Evolutionary conservation across 169 alveolate genomes (phyloP).

Genomic region (Cryptosporidium parvum): DNA sequence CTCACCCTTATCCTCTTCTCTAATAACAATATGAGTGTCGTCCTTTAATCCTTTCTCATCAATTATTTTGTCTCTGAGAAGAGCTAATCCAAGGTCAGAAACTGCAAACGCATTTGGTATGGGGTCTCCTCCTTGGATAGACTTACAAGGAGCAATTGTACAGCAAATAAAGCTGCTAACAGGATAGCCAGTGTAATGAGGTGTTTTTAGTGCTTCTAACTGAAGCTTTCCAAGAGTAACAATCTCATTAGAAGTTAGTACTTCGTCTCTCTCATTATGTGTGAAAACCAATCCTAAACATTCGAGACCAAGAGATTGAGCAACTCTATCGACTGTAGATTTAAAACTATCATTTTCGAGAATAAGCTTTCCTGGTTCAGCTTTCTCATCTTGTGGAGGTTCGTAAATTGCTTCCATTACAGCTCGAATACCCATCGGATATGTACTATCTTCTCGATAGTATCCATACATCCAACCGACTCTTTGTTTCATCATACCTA

Average conservation of each 20-base stretch:
- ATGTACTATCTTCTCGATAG: constrained; percentile 96
- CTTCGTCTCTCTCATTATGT: constrained; percentile 93
- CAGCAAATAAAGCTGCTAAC: constrained; percentile 85
- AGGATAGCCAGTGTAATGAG: constrained; percentile 88
- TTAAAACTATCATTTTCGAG: constrained; percentile 79
- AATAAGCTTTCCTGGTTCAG: constrained; percentile 72
- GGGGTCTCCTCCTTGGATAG: constrained; percentile 83
- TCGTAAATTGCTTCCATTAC: constrained; percentile 97
- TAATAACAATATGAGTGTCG: constrained; percentile 77
- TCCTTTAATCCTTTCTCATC: constrained; percentile 79
- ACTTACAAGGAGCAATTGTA: constrained; percentile 87
- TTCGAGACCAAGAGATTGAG: constrained; percentile 93
- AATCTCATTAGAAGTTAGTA: constrained; percentile 94
- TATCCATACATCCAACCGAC: constrained; percentile 98
- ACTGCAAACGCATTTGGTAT: constrained; percentile 89
- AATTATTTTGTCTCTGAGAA: constrained; percentile 81
- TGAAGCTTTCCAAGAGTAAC: constrained; percentile 80
- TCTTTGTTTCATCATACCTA: constrained; percentile 92
- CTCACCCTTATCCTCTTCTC: constrained; percentile 79
- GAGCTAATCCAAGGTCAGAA: constrained; percentile 87
- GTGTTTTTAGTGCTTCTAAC: constrained; percentile 45
- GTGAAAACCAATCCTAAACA: constrained; percentile 96
- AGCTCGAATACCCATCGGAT: constrained; percentile 97
- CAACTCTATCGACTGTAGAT: constrained; percentile 89
- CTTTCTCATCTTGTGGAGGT: constrained; percentile 93